Conservation (phyloP, 1,284 basidiomycete species). For the Puccinia sorghi region DNA sequence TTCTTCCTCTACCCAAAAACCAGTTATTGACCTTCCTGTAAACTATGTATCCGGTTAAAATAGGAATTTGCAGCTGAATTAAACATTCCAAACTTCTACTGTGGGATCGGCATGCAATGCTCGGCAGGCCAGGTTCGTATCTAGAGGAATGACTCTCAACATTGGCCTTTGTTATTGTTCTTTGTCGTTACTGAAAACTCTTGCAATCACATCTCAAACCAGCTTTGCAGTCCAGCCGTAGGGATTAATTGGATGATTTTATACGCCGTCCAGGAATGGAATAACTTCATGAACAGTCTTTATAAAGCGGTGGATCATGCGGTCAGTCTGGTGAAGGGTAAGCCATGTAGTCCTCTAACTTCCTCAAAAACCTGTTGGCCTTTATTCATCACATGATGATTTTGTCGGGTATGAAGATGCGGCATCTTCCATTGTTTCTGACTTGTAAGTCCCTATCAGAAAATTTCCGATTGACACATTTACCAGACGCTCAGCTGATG, state of each 20-base stretch:
- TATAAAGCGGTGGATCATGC: constrained; percentile 37
- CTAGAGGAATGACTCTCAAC: background rate
- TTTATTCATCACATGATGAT: background rate
- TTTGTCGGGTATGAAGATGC: constrained; percentile 9
- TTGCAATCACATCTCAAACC: background rate
- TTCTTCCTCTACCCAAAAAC: too few species aligned
- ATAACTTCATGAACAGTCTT: constrained; percentile 46
- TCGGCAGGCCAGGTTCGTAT: constrained; percentile 39
- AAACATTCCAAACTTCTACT: constrained; percentile 45
- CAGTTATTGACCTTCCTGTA: background rate
- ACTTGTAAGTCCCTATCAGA: constrained; percentile 27
- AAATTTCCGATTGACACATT: background rate
- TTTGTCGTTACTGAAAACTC: background rate
- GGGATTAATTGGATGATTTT: constrained; percentile 49
- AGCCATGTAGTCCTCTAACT: background rate
- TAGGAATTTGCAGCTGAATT: constrained; percentile 42
- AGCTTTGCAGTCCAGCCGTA: constrained; percentile 45
- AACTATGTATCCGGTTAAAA: too few species aligned
- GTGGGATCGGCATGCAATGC: constrained; percentile 44
- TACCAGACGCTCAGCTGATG: background rate
- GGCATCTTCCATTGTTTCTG: constrained; percentile 30
- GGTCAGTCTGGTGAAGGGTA: constrained; percentile 31
- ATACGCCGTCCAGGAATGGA: constrained; percentile 46
- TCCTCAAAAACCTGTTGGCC: background rate
- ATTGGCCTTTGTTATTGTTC: background rate